Evolutionary conservation across 768 basidiomycete genomes (phyloP).

Genomic region (Xerocomellus chrysenteron): DNA sequence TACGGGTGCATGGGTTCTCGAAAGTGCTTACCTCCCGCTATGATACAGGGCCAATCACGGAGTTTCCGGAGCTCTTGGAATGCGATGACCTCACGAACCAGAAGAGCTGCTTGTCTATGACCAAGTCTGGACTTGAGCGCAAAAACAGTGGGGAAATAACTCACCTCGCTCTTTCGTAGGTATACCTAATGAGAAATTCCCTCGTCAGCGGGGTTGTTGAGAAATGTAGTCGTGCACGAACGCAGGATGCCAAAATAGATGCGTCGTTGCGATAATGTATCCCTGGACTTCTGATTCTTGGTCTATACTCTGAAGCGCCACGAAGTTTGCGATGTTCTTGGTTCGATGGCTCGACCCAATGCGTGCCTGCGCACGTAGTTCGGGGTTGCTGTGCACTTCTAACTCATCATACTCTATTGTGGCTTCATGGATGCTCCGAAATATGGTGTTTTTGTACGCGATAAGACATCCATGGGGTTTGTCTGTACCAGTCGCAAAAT

Average conservation of each 20-base stretch:
- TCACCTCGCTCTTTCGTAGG: conserved; percentile 81
- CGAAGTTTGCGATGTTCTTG: conserved; percentile 76
- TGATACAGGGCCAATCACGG: conserved; percentile 70
- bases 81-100: conserved; percentile 59
- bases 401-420: conserved; percentile 71
- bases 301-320: conserved; percentile 55
- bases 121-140: neutral
- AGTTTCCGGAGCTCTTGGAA: conserved; percentile 50
- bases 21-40: conserved; percentile 71
- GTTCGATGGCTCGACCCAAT: conserved; percentile 66
- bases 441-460: conserved; percentile 59
- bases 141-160: conserved; percentile 20
- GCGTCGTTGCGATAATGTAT: conserved; percentile 81
- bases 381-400: conserved; percentile 43
- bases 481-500: conserved; percentile 64
- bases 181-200: conserved; percentile 32
- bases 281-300: conserved; percentile 42
- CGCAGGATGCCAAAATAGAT: conserved; percentile 95
- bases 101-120: conserved; percentile 71
- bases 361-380: conserved; percentile 32
- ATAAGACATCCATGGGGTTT: conserved; percentile 90
- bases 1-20: neutral
- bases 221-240: conserved; percentile 35
- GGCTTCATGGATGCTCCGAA: conserved; percentile 44
- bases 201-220: neutral